Evolutionary conservation across 768 basidiomycete species (phyloP), one percentile per base, ranked within the genome.

Genomic region (Hericium rajendrae): DNA sequence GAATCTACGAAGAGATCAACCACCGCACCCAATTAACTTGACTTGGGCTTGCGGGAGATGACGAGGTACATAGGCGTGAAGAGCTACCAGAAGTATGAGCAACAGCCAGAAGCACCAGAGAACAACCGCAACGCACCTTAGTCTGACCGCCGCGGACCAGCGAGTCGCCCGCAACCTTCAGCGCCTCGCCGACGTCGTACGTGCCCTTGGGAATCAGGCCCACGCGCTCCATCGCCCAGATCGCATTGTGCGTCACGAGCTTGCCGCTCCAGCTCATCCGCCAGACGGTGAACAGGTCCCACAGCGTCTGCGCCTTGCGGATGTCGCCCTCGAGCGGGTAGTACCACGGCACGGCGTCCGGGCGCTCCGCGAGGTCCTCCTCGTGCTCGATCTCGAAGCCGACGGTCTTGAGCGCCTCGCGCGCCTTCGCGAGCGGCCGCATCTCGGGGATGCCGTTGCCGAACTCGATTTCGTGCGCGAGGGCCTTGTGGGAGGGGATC

Each of bases 391-490:
- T 79, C 65, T 82, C 71, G 76, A 97, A 92, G 18, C 95, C 97
- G 55, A 95, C 94, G 2, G 74, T 77, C 65, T 80, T 74, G 58
- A 99, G 72, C 0, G 95, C 97, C 59, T 88, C 70, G 57, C 89
- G 82, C 0, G 91, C 84, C 52, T 76, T 70, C 28, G 72, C 69
- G 51, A 93, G 72, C 39, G 84, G 83, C 5, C 97, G 86, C 95
- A 98, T 97, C 74, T 97, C 91, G 18, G 97, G 92, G 66, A 99
- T 97, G 56, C 97, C 97, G 67, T 95, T 93, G 20, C 97, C 95
- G 57, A 97, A 76, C 70, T 97, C 94, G 60, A 97, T 87, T 59
- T 81, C 81, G 74, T 97, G 94, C 12, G 91, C 91, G 57, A 98
- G 84, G 48, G 80, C 80, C 74, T 94, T 94, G 80, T 98, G 95